Conservation (phyloP, 208 protist species). For the Acanthamoeba triangularis region DNA sequence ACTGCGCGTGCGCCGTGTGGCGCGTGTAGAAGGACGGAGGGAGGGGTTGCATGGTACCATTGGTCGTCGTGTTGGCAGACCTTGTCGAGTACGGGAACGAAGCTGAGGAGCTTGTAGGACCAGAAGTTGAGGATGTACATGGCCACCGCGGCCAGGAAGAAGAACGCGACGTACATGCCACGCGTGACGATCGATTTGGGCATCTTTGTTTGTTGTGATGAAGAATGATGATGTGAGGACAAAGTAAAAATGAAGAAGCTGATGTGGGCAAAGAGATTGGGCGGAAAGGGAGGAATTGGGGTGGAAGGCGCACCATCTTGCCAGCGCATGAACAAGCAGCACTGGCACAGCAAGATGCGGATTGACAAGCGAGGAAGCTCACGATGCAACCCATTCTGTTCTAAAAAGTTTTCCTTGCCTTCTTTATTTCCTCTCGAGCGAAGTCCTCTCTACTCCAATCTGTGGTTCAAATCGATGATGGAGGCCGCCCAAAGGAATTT, state of each 20-base stretch:
- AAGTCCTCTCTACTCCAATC: background rate
- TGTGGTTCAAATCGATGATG: background rate
- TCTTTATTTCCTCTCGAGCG: background rate
- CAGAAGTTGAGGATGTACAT: slow-evolving; percentile 79
- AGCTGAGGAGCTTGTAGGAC: slow-evolving; percentile 64
- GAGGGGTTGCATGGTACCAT: background rate
- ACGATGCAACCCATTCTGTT: slow-evolving; percentile 51
- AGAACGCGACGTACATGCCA: slow-evolving; percentile 81
- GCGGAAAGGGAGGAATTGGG: background rate
- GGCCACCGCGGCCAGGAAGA: slow-evolving; percentile 80
- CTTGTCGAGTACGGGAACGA: slow-evolving; percentile 8
- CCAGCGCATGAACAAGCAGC: slow-evolving; percentile 75
- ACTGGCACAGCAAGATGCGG: slow-evolving; percentile 54
- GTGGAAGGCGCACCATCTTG: slow-evolving; percentile 1
- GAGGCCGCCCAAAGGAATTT: background rate
- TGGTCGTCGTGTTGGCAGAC: slow-evolving; percentile 45
- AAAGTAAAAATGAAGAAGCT: no score
- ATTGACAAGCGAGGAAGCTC: slow-evolving; percentile 72
- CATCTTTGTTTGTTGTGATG: background rate
- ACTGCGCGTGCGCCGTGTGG: no score
- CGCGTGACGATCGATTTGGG: slow-evolving; percentile 79
- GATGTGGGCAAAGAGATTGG: background rate
- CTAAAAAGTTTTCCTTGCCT: background rate
- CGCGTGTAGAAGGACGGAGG: background rate
- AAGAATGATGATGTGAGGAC: background rate